Percentiles rank a stretch among this genome's conserved stretches.
Conservation (phyloP, 768 basidiomycete species). For the Neoboletus subvelutipes region DNA sequence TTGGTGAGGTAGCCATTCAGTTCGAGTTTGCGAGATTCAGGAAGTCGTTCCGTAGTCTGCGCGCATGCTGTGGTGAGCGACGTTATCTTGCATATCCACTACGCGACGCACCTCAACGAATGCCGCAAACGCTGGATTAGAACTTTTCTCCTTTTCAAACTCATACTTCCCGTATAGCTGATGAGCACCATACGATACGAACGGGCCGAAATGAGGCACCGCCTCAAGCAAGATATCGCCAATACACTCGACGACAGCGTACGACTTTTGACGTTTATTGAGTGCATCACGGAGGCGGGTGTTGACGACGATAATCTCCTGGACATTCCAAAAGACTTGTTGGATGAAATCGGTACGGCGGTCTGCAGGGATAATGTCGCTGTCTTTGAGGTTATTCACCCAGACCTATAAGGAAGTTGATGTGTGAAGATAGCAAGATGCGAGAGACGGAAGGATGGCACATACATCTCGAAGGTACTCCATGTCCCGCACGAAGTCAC, state of each 20-base stretch:
- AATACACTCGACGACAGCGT: constrained; percentile 88
- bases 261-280: constrained; percentile 92
- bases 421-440: background rate
- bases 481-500: constrained; percentile 97
- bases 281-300: constrained; percentile 88
- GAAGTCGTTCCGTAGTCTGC: constrained; percentile 85
- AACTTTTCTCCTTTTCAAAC: constrained; percentile 97
- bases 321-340: constrained; percentile 98
- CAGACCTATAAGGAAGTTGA: constrained; percentile 56
- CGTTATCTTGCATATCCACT: background rate
- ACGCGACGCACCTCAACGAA: constrained; percentile 81
- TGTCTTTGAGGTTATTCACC: constrained; percentile 82
- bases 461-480: constrained; percentile 95
- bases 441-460: constrained; percentile 3
- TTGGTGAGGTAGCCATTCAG: constrained; percentile 98
- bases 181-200: constrained; percentile 93
- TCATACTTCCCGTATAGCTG: constrained; percentile 98
- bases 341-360: constrained; percentile 83
- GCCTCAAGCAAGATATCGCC: constrained; percentile 88
- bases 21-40: constrained; percentile 95
- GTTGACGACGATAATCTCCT: constrained; percentile 91
- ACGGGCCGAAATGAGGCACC: constrained; percentile 87
- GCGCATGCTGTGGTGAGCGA: constrained; percentile 1
- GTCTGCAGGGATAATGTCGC: constrained; percentile 69
- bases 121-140: constrained; percentile 87